Evolutionary conservation across 2,329 filamentous ascomycete species (phyloP), one percentile per base, ranked within the genome.

Genomic region (Fusarium sp.): DNA sequence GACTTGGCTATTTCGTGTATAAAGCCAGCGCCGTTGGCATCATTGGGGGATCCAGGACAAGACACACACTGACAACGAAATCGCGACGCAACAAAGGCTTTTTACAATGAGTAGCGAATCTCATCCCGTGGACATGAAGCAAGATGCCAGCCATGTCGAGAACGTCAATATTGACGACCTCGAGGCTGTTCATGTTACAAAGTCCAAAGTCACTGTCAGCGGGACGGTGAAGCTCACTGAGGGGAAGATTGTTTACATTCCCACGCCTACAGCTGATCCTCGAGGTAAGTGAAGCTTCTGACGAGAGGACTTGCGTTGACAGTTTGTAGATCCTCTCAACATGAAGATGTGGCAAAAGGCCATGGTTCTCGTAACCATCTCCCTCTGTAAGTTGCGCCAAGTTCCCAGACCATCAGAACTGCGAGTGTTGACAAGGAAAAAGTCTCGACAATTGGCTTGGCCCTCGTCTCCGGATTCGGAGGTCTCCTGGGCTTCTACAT

Each of bases 261-360:
- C 74, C 0, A 76, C 72, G 1, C 74, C 74, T 0, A 76, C 74
- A 2, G 74, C 74, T n/a, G 74, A 76, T 41, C 74, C 66, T 13
- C 34, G 20, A 57, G 54, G 54, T 57, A 25, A 2, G 20, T 39
- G 3, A 5, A 35, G 20, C 25, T 23, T 2, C 20, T 25, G 5
- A 27, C 34, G 14, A 23, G 20, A 13, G 32, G 2, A 5, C 20
- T 11, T 18, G 61, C 32, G 45, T 18, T 67, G 57, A 71, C 43
- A 27, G 14, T 14, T 4, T n/a, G 11, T 8, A 76, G 74, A 76
- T 64, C 74, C 74, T 2, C 58, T 76, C 57, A 76, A 76, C 60
- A 75, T 76, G 74, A 73, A 63, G 56, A 76, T 71, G 72, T 76
- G 74, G 74, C 74, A 76, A 52, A 76, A 76, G 63, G 61, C 59